Base-by-base conservation (phyloP, 768 basidiomycete species). In the Rhodosporidiobolus odoratus region DNA sequence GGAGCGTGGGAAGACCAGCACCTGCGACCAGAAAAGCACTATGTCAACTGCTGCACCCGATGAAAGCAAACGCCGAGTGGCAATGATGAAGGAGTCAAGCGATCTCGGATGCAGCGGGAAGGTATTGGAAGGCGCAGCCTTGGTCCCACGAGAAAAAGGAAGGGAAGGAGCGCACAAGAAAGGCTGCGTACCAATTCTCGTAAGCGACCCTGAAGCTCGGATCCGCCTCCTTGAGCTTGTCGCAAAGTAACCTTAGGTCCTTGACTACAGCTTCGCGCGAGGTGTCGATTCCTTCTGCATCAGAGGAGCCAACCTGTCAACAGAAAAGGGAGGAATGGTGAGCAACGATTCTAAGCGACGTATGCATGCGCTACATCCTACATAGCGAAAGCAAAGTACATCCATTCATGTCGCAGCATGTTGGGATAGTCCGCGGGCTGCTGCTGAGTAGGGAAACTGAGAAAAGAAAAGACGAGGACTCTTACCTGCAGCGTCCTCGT, bases 401-500 rank as follows among this genome's bases (percentile, higher is more conserved):
- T n/a, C n/a, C n/a, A n/a, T n/a, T n/a, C n/a, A n/a, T n/a, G n/a
- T n/a, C n/a, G n/a, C n/a, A n/a, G n/a, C n/a, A n/a, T n/a, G 43
- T 45, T 23, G 43, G 43, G 43, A 13, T 23, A 45, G 43, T 45
- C 12, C 43, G 43, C 43, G 12, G 23, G 43, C 43, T 45, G 13
- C 43, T 12, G 9, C 52, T 6, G 48, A 25, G 6, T 3, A 10
- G 12, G 4, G 58, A 0, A 4, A 25, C 3, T 16, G 32, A 15
- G 13, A 25, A 3, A 48, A 23, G 37, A 30, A 37, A 62, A 23
- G 4, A 21, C 27, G 30, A 17, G 25, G 3, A 35, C 41, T 27
- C 77, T 65, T 53, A 76, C 76, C 62, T 78, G 77, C 5, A 78
- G 45, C 62, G 68, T 73, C 8, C 68, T 56, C 2, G 66, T 73